These are phyloP conservation scores for Suhomyces emberorum DNA, from an alignment of 805 yeast species.

Conservation along the genomic window DNA sequence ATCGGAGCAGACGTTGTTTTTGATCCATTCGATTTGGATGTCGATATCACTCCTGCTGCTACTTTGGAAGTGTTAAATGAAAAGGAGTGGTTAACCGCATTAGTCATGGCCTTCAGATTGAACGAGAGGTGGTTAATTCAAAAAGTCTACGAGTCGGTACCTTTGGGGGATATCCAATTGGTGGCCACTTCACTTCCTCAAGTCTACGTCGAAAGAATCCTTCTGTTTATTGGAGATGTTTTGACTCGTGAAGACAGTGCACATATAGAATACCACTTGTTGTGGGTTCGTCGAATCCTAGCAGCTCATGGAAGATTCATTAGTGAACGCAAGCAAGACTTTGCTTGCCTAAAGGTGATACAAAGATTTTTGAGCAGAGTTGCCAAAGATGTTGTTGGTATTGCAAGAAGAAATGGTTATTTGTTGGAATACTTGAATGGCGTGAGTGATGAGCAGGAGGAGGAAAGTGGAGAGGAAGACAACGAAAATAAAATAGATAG, in stretches of 20 bases:
- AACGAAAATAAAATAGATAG: conserved; percentile 25
- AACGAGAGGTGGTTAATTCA: conserved; percentile 77
- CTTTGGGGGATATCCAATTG: conserved; percentile 64
- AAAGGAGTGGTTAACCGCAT: conserved; percentile 66
- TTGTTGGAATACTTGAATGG: conserved; percentile 47
- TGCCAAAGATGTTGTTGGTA: conserved; percentile 67
- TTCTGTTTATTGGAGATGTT: conserved; percentile 66
- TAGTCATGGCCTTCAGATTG: conserved; percentile 90
- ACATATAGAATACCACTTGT: conserved; percentile 78
- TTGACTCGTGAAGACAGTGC: conserved; percentile 56
- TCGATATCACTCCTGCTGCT: conserved; percentile 84
- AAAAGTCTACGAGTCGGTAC: conserved; percentile 69
- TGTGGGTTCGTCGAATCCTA: conserved; percentile 74
- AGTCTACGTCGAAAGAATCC: conserved; percentile 66
- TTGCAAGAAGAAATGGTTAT: conserved; percentile 53
- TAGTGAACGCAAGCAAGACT: conserved; percentile 56
- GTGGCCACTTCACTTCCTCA: conserved; percentile 69
- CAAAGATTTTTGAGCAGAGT: conserved; percentile 72
- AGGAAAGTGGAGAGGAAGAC: conserved; percentile 19
- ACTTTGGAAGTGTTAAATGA: conserved; percentile 59
- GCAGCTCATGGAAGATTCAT: conserved; percentile 77
- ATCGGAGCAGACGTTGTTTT: conserved; percentile 71
- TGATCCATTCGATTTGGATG: conserved; percentile 93
- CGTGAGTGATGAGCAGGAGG: conserved; percentile 11
- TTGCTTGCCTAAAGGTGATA: conserved; percentile 61